A percentile compares a stretch with the other conserved stretches of the same genome.
Evolutionary conservation across 139 green algal genomes (phyloP).

Genomic region (Coelastrella sp.): DNA sequence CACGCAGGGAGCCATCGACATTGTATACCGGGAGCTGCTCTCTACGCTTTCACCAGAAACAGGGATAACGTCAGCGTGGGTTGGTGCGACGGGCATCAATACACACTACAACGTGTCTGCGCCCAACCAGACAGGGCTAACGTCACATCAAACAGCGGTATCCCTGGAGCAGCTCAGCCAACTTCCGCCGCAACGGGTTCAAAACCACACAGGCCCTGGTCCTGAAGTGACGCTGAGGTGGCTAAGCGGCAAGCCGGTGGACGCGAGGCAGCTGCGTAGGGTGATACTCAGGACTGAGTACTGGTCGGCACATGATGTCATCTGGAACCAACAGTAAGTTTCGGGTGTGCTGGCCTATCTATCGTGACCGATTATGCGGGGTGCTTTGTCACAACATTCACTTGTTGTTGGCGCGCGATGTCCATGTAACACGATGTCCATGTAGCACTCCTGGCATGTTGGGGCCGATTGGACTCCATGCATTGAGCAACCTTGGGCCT

Average conservation of each 20-base stretch:
- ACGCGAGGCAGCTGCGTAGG: neutral
- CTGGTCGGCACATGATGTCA: constrained; percentile 44
- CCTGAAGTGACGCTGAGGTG: constrained; percentile 4
- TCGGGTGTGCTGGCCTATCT: no score
- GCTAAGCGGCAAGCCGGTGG: neutral
- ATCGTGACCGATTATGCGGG: no score
- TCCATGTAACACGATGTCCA: no score
- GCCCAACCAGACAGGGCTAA: neutral
- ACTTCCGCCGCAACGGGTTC: neutral
- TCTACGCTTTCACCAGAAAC: constrained; percentile 16
- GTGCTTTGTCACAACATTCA: no score
- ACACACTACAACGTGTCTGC: constrained; percentile 1
- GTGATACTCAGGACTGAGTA: neutral
- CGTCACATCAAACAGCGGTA: neutral
- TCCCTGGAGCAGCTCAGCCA: neutral
- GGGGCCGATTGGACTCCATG: no score
- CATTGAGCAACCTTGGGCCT: no score
- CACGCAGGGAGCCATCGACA: neutral
- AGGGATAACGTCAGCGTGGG: constrained; percentile 8
- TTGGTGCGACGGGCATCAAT: constrained; percentile 9
- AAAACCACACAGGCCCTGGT: neutral
- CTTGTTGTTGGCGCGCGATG: no score
- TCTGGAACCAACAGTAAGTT: constrained; percentile 28
- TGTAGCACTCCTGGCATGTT: no score
- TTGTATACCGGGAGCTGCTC: neutral